Evolutionary conservation across 176 grass and related monocot genomes (phyloP).

Genomic region (Bromus sterilis): DNA sequence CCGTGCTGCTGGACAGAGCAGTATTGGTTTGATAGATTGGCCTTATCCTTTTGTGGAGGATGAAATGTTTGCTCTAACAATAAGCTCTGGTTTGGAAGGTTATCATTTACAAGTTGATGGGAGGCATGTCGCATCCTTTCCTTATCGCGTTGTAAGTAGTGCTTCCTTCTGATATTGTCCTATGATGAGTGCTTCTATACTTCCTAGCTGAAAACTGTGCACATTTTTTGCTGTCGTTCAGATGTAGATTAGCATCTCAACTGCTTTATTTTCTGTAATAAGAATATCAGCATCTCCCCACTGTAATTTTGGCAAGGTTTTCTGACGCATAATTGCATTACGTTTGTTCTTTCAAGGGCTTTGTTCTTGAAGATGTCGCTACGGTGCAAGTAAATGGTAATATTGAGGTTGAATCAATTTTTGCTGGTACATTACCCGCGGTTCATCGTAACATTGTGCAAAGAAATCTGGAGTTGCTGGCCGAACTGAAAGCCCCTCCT

Average conservation of each 20-base stretch:
- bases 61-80: conserved; percentile 64
- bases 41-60: conserved; percentile 58
- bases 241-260: background rate
- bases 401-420: conserved; percentile 42
- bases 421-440: conserved; percentile 56
- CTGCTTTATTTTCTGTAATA: background rate
- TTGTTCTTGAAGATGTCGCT: conserved; percentile 55
- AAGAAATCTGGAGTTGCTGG: conserved; percentile 47
- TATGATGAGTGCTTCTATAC: background rate
- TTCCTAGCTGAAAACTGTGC: background rate
- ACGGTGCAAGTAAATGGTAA: conserved; percentile 46
- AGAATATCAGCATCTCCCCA: background rate
- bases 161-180: conserved; percentile 7
- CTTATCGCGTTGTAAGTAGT: conserved; percentile 51
- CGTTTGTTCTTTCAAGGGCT: conserved; percentile 44
- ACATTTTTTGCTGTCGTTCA: background rate
- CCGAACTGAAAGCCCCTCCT: conserved; percentile 43
- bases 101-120: conserved; percentile 66
- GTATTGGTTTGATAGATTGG: conserved; percentile 36
- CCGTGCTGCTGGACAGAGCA: conserved; percentile 21
- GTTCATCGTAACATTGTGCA: conserved; percentile 35
- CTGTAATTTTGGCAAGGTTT: background rate
- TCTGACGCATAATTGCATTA: background rate
- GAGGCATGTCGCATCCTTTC: conserved; percentile 75
- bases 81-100: conserved; percentile 60